phyloP scores from a whole-genome alignment of 2,329 filamentous ascomycete species.

The Verticillium albo-atrum region DNA sequence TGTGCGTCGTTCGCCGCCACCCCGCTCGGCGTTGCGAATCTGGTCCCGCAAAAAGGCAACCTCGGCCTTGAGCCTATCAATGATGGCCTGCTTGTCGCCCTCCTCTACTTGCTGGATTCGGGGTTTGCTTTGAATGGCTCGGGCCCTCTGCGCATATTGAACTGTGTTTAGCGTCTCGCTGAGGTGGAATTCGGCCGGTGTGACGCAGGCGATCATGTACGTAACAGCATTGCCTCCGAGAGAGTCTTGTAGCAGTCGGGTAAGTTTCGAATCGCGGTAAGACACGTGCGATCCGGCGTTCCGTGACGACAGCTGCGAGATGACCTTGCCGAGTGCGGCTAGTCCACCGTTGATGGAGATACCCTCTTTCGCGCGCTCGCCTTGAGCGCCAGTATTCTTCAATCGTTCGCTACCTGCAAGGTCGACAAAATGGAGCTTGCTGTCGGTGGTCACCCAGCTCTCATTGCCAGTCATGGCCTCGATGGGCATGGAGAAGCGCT shows the following conservation, averaged over 20 bases:
- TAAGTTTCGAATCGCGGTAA: slow-evolving; percentile 92
- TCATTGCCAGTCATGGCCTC: slow-evolving; percentile 72
- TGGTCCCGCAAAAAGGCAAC: slow-evolving; percentile 92
- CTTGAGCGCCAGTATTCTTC: slow-evolving; percentile 95
- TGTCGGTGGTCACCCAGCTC: slow-evolving; percentile 80
- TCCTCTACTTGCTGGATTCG: slow-evolving; percentile 93
- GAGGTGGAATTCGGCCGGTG: slow-evolving; percentile 91
- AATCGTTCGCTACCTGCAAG: slow-evolving; percentile 92
- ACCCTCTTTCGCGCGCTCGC: slow-evolving; percentile 89
- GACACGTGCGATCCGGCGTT: slow-evolving; percentile 87
- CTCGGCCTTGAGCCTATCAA: slow-evolving; percentile 90
- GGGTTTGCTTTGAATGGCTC: slow-evolving; percentile 95
- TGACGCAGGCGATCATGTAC: slow-evolving; percentile 99
- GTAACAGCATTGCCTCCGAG: slow-evolving; percentile 95
- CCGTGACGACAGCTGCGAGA: slow-evolving; percentile 92
- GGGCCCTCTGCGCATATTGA: slow-evolving; percentile 91
- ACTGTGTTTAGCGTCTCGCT: slow-evolving; percentile 98
- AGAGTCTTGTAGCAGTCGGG: slow-evolving; percentile 73
- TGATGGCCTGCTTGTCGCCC: slow-evolving; percentile 87
- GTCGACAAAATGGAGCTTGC: slow-evolving; percentile 98
- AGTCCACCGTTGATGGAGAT: slow-evolving; percentile 98
- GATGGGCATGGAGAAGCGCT: slow-evolving; percentile 80
- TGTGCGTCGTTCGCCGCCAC: slow-evolving; percentile 49
- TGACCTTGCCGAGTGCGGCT: slow-evolving; percentile 93
- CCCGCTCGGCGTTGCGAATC: slow-evolving; percentile 75